These are phyloP conservation scores for Aspergillus brunneoviolaceus DNA, from an alignment of 2,329 filamentous ascomycete species.

Conservation along the genomic window DNA sequence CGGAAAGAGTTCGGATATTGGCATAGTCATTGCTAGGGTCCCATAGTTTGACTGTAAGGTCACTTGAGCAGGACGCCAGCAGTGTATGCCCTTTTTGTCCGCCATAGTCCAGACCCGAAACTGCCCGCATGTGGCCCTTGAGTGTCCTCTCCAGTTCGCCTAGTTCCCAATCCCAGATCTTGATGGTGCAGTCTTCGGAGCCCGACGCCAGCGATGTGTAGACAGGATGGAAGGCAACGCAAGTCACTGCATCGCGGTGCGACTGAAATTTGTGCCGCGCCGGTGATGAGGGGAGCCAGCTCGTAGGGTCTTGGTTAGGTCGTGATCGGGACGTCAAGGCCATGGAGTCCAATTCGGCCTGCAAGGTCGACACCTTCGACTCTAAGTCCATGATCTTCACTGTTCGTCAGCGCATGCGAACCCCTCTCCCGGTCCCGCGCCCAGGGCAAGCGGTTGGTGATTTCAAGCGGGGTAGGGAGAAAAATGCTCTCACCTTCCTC, in stretches of 20 bases:
- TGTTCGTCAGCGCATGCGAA: conserved; percentile 1
- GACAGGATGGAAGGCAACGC: conserved; percentile 85
- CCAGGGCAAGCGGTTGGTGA: neutral
- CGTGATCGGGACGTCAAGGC: conserved; percentile 11
- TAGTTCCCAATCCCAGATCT: conserved; percentile 95
- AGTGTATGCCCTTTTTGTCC: conserved; percentile 76
- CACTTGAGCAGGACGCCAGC: conserved; percentile 78
- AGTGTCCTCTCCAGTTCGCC: conserved; percentile 85
- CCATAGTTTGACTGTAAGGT: conserved; percentile 93
- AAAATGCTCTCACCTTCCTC: conserved; percentile 69
- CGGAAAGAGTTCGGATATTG: conserved; percentile 84
- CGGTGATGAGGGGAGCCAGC: conserved; percentile 38
- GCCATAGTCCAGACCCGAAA: conserved; percentile 85
- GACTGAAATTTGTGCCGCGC: conserved; percentile 77
- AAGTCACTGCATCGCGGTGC: conserved; percentile 78
- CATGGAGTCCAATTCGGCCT: conserved; percentile 16
- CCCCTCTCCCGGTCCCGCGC: neutral
- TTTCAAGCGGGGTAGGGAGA: neutral
- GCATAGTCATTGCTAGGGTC: conserved; percentile 89
- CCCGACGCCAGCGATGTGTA: conserved; percentile 90
- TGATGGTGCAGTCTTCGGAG: conserved; percentile 89
- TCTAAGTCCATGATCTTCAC: conserved; percentile 91
- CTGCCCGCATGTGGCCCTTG: conserved; percentile 84
- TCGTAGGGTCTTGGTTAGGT: conserved; percentile 16
- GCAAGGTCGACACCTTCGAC: conserved; percentile 63